Conservation (phyloP, 1,284 basidiomycete genomes). For the Athelia psychrophila region DNA sequence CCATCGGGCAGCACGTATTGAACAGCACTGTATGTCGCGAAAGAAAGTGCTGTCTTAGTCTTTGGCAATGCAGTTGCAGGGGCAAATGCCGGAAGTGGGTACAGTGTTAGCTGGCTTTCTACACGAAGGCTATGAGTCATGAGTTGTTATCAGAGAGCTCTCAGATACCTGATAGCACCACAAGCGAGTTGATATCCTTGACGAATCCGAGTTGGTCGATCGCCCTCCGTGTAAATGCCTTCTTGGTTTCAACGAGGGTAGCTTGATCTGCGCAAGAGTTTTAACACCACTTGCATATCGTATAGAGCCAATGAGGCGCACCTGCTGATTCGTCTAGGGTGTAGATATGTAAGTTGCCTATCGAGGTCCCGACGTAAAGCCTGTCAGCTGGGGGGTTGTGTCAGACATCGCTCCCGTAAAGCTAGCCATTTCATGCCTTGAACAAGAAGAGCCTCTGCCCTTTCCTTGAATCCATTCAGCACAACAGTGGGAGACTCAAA, state of each 20-base stretch:
- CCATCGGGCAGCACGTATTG: constrained; percentile 34
- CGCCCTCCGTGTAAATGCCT: constrained; percentile 57
- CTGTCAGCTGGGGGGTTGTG: constrained; percentile 53
- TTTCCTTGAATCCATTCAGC: constrained; percentile 45
- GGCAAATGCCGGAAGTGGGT: constrained; percentile 62
- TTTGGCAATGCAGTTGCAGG: constrained; percentile 70
- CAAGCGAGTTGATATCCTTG: constrained; percentile 79
- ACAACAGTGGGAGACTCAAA: constrained; percentile 37
- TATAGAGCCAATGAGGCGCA: constrained; percentile 17
- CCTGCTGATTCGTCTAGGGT: constrained; percentile 39
- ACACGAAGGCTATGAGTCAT: constrained; percentile 10
- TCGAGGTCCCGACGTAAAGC: constrained; percentile 74
- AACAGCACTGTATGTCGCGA: constrained; percentile 68
- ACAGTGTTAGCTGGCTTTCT: constrained; percentile 66
- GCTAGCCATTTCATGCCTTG: constrained; percentile 35
- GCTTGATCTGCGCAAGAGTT: constrained; percentile 35
- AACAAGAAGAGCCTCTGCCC: constrained; percentile 38
- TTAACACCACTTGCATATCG: constrained; percentile 12
- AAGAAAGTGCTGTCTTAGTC: constrained; percentile 79
- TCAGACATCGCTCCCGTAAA: constrained; percentile 42
- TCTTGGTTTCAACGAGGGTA: constrained; percentile 65
- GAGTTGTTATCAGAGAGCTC: not conserved
- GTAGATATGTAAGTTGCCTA: constrained; percentile 71
- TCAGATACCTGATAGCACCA: constrained; percentile 74
- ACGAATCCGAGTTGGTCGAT: constrained; percentile 89